Evolutionary conservation across 2,329 filamentous ascomycete genomes (phyloP).

Genomic region (Aspergillus ustus): DNA sequence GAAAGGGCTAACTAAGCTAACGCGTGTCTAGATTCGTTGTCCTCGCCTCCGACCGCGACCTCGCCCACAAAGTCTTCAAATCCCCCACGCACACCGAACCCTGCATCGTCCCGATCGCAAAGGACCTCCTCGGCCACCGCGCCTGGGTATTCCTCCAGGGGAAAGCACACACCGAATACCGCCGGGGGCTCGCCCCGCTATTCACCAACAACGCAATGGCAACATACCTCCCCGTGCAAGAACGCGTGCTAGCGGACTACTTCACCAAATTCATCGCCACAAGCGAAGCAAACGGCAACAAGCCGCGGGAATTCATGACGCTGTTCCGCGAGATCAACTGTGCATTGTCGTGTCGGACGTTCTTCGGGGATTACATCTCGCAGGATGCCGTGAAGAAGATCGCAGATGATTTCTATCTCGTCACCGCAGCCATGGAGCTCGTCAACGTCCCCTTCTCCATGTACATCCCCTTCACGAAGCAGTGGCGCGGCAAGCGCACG

Average conservation of each 20-base stretch:
- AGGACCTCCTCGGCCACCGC: slow-evolving; percentile 80
- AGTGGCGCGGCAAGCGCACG: slow-evolving; percentile 88
- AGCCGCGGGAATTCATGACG: slow-evolving; percentile 78
- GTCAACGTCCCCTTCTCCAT: slow-evolving; percentile 82
- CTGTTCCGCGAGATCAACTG: slow-evolving; percentile 88
- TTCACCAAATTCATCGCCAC: slow-evolving; percentile 74
- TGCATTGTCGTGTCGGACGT: slow-evolving; percentile 84
- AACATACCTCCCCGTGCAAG: slow-evolving; percentile 83
- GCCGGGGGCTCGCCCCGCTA: slow-evolving; percentile 84
- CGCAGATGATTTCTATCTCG: slow-evolving; percentile 88
- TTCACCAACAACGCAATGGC: slow-evolving; percentile 86
- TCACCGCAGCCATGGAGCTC: slow-evolving; percentile 85
- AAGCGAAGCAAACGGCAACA: slow-evolving; percentile 68
- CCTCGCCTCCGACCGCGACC: slow-evolving; percentile 85
- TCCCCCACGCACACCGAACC: slow-evolving; percentile 84
- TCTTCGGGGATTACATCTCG: slow-evolving; percentile 87
- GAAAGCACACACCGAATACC: slow-evolving; percentile 85
- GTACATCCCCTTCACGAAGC: slow-evolving; percentile 85
- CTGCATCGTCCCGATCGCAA: slow-evolving; percentile 84
- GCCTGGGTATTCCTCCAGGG: slow-evolving; percentile 95
- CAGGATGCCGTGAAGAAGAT: slow-evolving; percentile 86
- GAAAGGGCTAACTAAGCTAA: too few relatives aligned
- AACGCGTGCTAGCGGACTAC: slow-evolving; percentile 80
- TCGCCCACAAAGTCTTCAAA: slow-evolving; percentile 90
- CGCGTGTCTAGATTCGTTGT: slow-evolving; percentile 73